Conservation (phyloP, 148 eudicot species). For the Amaranthus cruentus region DNA sequence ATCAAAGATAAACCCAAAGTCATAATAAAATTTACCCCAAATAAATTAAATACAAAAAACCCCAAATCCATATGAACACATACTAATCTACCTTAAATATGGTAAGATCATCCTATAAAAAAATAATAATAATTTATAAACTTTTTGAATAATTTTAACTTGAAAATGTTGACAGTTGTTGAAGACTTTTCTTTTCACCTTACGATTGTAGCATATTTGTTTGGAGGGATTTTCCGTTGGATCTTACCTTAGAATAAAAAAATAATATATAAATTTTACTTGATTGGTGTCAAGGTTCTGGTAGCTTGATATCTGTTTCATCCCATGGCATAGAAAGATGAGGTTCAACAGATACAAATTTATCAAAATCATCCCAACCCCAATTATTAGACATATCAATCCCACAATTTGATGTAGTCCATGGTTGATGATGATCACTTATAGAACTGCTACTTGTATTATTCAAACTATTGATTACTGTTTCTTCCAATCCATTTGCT, state of each 20-base stretch:
- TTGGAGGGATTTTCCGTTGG: too few relatives aligned
- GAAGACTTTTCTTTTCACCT: too few relatives aligned
- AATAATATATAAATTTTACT: neutral
- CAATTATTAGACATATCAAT: constrained; percentile 42
- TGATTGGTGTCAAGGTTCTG: constrained; percentile 7
- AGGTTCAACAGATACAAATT: constrained; percentile 39
- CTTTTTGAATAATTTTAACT: too few relatives aligned
- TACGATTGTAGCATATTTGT: too few relatives aligned
- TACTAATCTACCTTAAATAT: constrained; percentile 13
- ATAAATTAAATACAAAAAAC: neutral
- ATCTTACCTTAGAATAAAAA: too few relatives aligned
- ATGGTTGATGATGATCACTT: too few relatives aligned
- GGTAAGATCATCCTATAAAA: constrained; percentile 9
- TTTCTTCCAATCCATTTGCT: constrained; percentile 9
- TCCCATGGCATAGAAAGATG: constrained; percentile 52
- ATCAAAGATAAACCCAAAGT: constrained; percentile 12
- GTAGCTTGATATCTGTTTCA: constrained; percentile 43
- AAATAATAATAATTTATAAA: neutral
- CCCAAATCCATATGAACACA: constrained; percentile 21
- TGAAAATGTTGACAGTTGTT: too few relatives aligned
- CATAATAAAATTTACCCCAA: neutral
- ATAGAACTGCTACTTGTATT: too few relatives aligned
- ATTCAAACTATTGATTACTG: neutral
- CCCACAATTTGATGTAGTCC: neutral
- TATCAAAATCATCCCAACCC: constrained; percentile 64